phyloP scores from a whole-genome alignment of 495 filamentous ascomycete genomes.

The Xylaria castorea region DNA sequence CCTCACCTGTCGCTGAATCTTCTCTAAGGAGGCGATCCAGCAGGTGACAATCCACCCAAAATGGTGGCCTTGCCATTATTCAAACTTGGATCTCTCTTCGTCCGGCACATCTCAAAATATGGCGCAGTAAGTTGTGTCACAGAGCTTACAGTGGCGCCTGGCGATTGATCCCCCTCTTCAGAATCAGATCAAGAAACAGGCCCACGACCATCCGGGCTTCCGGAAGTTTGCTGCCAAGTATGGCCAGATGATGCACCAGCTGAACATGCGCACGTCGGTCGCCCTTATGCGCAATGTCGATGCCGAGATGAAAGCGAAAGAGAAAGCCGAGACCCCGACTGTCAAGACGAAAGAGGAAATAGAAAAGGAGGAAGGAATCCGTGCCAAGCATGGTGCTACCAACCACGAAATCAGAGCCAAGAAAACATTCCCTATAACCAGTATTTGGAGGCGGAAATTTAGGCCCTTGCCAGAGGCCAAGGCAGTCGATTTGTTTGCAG shows the following conservation, averaged over 20 bases:
- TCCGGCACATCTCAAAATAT: conserved; percentile 66
- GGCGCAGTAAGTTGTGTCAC: conserved; percentile 54
- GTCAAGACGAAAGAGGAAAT: conserved; percentile 80
- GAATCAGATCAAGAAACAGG: conserved; percentile 94
- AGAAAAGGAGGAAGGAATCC: conserved; percentile 65
- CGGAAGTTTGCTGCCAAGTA: conserved; percentile 73
- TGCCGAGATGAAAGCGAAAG: conserved; percentile 61
- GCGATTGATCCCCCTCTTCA: conserved; percentile 47
- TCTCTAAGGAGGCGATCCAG: not conserved
- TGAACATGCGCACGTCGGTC: conserved; percentile 92
- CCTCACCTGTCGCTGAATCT: not conserved
- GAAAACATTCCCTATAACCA: conserved; percentile 45
- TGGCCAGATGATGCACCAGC: conserved; percentile 81
- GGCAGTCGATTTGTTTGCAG: conserved; percentile 94
- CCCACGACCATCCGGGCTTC: conserved; percentile 92
- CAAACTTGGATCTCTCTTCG: conserved; percentile 56
- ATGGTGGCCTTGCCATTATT: conserved; percentile 61
- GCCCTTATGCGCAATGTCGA: conserved; percentile 82
- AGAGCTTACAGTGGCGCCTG: conserved; percentile 10
- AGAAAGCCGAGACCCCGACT: conserved; percentile 75
- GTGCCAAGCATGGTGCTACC: conserved; percentile 50
- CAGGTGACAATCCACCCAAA: conserved; percentile 23
- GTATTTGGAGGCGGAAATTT: conserved; percentile 59
- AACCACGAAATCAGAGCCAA: conserved; percentile 43
- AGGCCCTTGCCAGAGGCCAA: conserved; percentile 88